Percentiles rank a stretch among this genome's conserved stretches.
Evolutionary conservation across 352 stramenopile species (phyloP).

Genomic region (Phytophthora vignae): DNA sequence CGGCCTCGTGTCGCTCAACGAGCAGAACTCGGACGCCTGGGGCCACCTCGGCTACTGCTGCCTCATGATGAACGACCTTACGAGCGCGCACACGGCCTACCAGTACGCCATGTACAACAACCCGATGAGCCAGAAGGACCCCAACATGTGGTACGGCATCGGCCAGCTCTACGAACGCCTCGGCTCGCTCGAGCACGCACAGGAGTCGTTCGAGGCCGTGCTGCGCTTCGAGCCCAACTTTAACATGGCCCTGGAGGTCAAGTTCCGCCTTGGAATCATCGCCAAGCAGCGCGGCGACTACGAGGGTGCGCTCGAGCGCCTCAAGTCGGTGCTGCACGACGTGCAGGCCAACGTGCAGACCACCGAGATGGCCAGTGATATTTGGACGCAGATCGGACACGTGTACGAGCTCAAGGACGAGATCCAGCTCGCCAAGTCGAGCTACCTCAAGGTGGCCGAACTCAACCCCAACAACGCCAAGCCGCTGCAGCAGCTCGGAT

Average conservation of each 20-base stretch:
- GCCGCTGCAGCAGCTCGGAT: slow-evolving; percentile 84
- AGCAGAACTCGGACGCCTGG: slow-evolving; percentile 89
- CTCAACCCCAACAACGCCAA: slow-evolving; percentile 89
- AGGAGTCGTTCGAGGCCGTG: slow-evolving; percentile 88
- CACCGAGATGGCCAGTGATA: slow-evolving; percentile 87
- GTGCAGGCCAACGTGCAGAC: slow-evolving; percentile 84
- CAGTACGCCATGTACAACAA: slow-evolving; percentile 93
- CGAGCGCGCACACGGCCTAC: slow-evolving; percentile 87
- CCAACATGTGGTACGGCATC: slow-evolving; percentile 91
- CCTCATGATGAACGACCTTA: slow-evolving; percentile 91
- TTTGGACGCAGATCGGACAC: slow-evolving; percentile 90
- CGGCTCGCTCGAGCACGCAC: slow-evolving; percentile 83
- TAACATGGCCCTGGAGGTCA: slow-evolving; percentile 90
- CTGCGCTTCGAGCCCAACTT: slow-evolving; percentile 88
- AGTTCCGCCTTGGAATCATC: slow-evolving; percentile 88
- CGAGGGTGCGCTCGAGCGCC: slow-evolving; percentile 79
- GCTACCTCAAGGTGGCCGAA: slow-evolving; percentile 86
- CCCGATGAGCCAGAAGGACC: slow-evolving; percentile 87
- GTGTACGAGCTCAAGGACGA: slow-evolving; percentile 90
- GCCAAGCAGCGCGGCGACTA: slow-evolving; percentile 86
- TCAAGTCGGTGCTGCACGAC: slow-evolving; percentile 86
- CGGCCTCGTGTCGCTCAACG: slow-evolving; percentile 82
- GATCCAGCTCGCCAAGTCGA: slow-evolving; percentile 87
- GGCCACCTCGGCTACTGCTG: slow-evolving; percentile 89
- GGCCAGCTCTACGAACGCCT: slow-evolving; percentile 88